phyloP scores from a whole-genome alignment of 768 basidiomycete species.

The Udeniomyces megalosporus region DNA sequence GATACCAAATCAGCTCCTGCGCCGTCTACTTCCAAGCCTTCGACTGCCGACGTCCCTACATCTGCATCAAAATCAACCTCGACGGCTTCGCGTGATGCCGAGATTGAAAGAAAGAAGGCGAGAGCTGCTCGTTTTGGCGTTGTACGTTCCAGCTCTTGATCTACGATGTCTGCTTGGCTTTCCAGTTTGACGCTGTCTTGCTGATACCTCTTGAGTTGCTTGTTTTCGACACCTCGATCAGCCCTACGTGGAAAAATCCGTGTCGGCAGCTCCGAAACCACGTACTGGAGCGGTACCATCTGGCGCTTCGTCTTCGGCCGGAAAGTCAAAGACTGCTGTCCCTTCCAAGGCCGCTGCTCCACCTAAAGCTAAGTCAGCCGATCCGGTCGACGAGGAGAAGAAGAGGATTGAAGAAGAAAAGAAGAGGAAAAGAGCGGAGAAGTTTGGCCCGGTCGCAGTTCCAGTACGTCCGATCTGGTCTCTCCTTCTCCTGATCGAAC shows the following conservation, averaged over 20 bases:
- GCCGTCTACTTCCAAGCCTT: not conserved
- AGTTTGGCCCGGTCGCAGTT: conserved; percentile 5
- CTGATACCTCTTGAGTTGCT: too few species aligned
- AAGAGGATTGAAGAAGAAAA: conserved; percentile 12
- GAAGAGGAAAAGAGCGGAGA: conserved; percentile 13
- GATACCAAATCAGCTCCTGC: not conserved
- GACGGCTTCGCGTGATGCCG: not conserved
- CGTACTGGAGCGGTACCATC: not conserved
- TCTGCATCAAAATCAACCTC: not conserved
- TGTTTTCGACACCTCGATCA: not conserved
- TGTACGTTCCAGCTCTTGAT: not conserved
- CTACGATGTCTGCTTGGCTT: too few species aligned
- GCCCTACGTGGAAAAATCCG: conserved; percentile 14
- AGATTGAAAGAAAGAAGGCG: conserved; percentile 11
- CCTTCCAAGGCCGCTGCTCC: not conserved
- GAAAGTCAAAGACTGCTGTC: not conserved
- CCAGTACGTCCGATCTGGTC: not conserved
- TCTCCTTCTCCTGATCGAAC: not conserved
- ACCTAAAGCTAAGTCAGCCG: not conserved
- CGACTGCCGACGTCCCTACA: too few species aligned
- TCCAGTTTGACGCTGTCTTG: too few species aligned
- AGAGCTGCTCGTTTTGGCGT: conserved; percentile 13
- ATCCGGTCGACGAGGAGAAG: conserved; percentile 1
- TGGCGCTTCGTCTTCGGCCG: not conserved
- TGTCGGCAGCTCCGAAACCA: not conserved